Percentiles rank a stretch among this genome's conserved stretches.
phyloP scores from a whole-genome alignment of 306 rosid species.

The Cicer judaicum region DNA sequence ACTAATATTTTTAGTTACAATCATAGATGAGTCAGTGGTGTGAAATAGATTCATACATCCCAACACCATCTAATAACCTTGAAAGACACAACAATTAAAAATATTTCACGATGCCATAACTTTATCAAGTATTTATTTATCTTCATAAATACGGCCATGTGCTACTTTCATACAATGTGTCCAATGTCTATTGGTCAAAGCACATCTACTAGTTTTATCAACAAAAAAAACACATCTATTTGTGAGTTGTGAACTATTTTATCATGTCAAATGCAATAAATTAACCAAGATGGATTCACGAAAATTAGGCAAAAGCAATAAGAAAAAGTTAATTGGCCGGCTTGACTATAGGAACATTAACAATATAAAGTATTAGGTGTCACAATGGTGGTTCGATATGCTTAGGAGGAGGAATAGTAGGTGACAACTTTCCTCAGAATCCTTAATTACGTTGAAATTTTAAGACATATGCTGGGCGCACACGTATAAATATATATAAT shows the following conservation, averaged over 20 bases:
- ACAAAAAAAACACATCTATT: conserved; percentile 32
- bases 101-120: conserved; percentile 45
- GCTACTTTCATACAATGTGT: conserved; percentile 41
- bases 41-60: conserved; percentile 7
- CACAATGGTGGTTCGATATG: conserved; percentile 41
- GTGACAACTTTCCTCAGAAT: conserved; percentile 31
- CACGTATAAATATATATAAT: no score
- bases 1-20: neutral
- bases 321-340: conserved; percentile 45
- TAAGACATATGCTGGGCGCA: neutral
- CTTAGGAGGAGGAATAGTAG: conserved; percentile 17
- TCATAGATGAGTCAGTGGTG: conserved; percentile 1
- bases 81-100: conserved; percentile 35
- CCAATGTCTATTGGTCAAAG: conserved; percentile 34
- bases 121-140: conserved; percentile 39
- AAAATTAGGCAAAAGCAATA: neutral
- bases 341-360: conserved; percentile 53
- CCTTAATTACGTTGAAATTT: neutral
- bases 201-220: conserved; percentile 27
- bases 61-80: conserved; percentile 21
- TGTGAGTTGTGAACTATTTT: conserved; percentile 21
- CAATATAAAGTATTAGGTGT: conserved; percentile 52
- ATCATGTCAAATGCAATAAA: conserved; percentile 30
- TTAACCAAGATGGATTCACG: conserved; percentile 3
- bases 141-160: conserved; percentile 22